Evolutionary conservation across 2,329 filamentous ascomycete genomes (phyloP), one percentile per base, ranked within the genome.

Genomic region (Westerdykella sp.): DNA sequence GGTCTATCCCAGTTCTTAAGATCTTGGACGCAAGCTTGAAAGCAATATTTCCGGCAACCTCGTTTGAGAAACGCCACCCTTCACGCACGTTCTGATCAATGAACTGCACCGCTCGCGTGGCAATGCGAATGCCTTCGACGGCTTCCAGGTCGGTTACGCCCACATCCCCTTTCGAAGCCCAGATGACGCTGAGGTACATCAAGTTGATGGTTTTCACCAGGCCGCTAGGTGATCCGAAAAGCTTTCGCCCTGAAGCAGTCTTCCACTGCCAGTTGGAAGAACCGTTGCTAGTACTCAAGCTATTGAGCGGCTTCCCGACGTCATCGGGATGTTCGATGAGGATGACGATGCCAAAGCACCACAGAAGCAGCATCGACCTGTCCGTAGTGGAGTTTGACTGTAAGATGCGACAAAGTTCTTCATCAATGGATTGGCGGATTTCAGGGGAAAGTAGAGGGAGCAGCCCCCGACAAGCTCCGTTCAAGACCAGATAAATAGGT

Each of bases 401-500:
- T 0, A 67, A 42, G 16, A 65, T 57, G 5, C 54, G 48, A 39
- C 51, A 55, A 21, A 67, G 36, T 23, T 58, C 51, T 13, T 51
- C 43, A 23, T 67, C 62, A 16, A 66, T 61, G 10, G 46, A 43
- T 28, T 56, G 50, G 25, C 46, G 49, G 11, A 41, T 36, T 5
- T 56, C 53, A 4, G 47, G 12, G 2, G 61, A 48, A 15, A 67
- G 50, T 9, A 61, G 40, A 13, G 37, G 38, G 7, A 62, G 45
- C 2, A 68, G 55, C 3, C 55, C 53, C 16, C 50, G 44, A 43
- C 65, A 67, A n/a, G 64, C 63, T 37, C 65, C 65, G 43, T 62
- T 60, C 18, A 67, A 53, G 53, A 66, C 61, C 14, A 40, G 48
- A 23, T 66, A 62, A 3, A 67, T 49, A 4, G 57, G 49, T 32